Base-by-base conservation (phyloP, 2,329 filamentous ascomycete species). In the Stachybotrys chlorohalonatus region DNA sequence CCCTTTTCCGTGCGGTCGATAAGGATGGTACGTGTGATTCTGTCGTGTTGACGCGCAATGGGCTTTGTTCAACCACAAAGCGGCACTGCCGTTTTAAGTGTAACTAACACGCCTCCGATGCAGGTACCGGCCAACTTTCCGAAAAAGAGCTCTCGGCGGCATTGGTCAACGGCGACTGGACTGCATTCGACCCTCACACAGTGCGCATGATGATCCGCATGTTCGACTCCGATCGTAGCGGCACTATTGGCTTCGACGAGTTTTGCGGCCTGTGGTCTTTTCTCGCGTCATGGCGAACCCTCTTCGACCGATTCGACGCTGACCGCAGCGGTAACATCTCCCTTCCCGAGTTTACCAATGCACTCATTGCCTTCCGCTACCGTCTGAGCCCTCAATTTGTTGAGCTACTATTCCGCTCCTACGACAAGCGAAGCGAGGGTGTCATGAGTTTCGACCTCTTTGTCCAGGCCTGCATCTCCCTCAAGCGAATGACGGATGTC, bases 171-270 rank as follows among this genome's bases (percentile, higher is more conserved):
- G 93, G 92, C 54, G 94, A 99, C 77, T 96, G 90, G 83, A 90
- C 90, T 1, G 83, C 90, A 5, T 99, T 99, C 70, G 92, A 99
- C 71, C 81, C 85, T 5, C 89, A 96, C 64, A 99, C 94, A 1
- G 92, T 97, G 60, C 87, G 87, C 66, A 96, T 97, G 90, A 96
- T 99, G 92, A 96, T 99, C 62, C 88, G 92, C 67, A 97, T 99
- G 94, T 99, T 99, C 73, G 93, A 97, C 74, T 89, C 87, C 56
- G 89, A 96, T 73, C 87, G 89, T 63, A 88, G 83, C 58, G 91
- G 92, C 52, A 89, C 87, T 13, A 95, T 99, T 69, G 91, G 88
- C 57, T 97, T 96, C 70, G 86, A 94, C 60, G 94, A 97, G 72
- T 99, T 99, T 71, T 95, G 92, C 68, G 93, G 90, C 16, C 79